Base-by-base conservation (phyloP, 1,284 basidiomycete species). In the Gomphus sp. region DNA sequence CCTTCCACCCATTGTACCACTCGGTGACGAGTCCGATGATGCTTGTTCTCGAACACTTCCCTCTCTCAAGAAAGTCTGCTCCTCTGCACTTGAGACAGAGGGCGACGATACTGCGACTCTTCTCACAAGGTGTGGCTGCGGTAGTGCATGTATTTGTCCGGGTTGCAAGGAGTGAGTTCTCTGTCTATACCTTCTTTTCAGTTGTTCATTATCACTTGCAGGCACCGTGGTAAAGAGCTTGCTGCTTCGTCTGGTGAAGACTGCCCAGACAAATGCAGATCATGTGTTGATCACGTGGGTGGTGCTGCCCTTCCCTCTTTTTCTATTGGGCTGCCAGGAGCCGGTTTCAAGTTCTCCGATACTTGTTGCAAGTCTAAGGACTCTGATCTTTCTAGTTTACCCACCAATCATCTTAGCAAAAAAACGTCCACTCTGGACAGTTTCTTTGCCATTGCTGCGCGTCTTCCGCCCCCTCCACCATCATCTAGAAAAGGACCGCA, bases 121-220 rank as follows among this genome's bases (percentile, higher is more conserved):
- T 31, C 47, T 61, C 28, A 78, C 82, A 2, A 82, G 82, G 4
- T 90, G 87, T 66, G 84, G 81, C 12, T 90, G 87, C 66, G 86
- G 87, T 31, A 70, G 80, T 41, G 70, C 74, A 47, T 90, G 87
- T 66, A 76, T 75, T n/a, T 90, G 87, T 68, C 86, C 85, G 0
- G 87, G 86, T 34, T 90, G 87, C 66, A 68, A 79, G 22, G 75
- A 85, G 64, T 58, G 41, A 52, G 56, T 48, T 33, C n/a, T 37
- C 28, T 33, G 43, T 25, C 10, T 41, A 11, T 49, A 50, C 36
- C 34, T 22, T 31, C 36, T 51, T 41, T 9, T 52, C 34, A 36
- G 10, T n/a, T 25, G 6, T 16, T 51, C 14, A 43, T 12, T 18
- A 39, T 44, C 10, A 45, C 31, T n/a, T 25, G 14, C 43, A 58